Evolutionary conservation across 495 filamentous ascomycete genomes (phyloP), one percentile per base, ranked within the genome.

Genomic region (Hapsidospora chrysogenum): DNA sequence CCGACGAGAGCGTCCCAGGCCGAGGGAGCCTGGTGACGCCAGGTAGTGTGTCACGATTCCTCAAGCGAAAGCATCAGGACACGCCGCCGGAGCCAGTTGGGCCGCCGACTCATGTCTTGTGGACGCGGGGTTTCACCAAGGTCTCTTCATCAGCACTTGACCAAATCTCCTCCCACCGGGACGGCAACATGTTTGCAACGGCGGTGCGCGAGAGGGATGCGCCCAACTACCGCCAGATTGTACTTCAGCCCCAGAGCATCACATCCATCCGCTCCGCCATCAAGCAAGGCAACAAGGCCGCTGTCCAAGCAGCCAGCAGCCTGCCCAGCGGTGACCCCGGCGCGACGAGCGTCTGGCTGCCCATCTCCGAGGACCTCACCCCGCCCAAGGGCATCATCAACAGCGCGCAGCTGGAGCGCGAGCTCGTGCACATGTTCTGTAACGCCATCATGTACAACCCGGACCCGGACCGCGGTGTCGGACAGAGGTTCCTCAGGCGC

Each of bases 371-470:
- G 31, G 77, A 92, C 29, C 56, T 93, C 29, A 59, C 86, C 10
- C 87, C 89, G 13, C 89, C 89, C 2, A 80, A 77, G 45, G 84
- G 74, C 4, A 92, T 97, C 39, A 80, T 97, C 50, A 97, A 96
- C 56, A 81, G 76, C n/a, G 70, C 76, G 3, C 89, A 97, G 50
- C 63, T 97, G 10, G 89, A 97, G 49, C 85, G 87, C 43, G 87
- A 95, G 50, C 54, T 97, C n/a, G 84, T 89, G 42, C 80, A 87
- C 45, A 93, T 96, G 79, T 95, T 95, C 48, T 78, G 82, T 33
- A 97, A 97, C 47, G 87, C 87, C 10, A 75, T 94, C 48, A 95
- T 96, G 89, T 97, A 85, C 66, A 97, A 96, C 43, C 72, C 78
- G 1, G 72, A 82, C 39, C 69, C 77, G 0, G 53, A 63, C 19